Evolutionary conservation across 2,329 filamentous ascomycete genomes (phyloP), one percentile per base, ranked within the genome.

Genomic region (Aspergillus pseudoterreus): DNA sequence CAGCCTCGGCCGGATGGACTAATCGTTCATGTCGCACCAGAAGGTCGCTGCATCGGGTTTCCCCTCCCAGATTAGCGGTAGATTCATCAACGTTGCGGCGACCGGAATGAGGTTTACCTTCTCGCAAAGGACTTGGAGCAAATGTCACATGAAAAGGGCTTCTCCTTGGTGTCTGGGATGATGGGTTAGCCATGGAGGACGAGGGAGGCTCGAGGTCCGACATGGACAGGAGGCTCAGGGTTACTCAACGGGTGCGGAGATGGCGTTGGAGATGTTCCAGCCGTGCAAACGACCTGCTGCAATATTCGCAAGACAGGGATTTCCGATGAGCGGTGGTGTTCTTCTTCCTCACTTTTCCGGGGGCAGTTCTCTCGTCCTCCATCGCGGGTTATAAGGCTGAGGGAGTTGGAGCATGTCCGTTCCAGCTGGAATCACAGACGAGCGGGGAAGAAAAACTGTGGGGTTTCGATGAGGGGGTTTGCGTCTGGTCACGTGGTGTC

Each of bases 251-350:
- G 58, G 75, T 77, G 68, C 75, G 72, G 68, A 77, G 74, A 71
- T 77, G 75, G 59, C 75, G 71, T 70, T 77, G 75, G 62, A 77
- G 73, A 68, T 77, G 75, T 64, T 77, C 75, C 56, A 77, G 61
- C 46, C 75, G 72, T 50, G 74, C 74, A 63, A 77, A 77, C 36
- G 74, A 71, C 56, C 75, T 65, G 59, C 72, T 74, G 63, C 74
- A 77, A 57, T 76, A 75, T 62, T 75, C 74, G 61, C 75, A 77
- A 22, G 72, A 72, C 41, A 77, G 60, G 11, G 75, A 75, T 62
- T 76, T 77, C 52, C 72, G 71, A 61, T 75, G 71, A 46, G 70
- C 61, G 38, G 67, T 55, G 41, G 68, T 59, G 48, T 58, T 58
- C 61, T 74, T 75, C 66, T 74, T 74, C 63, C 69, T 72, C 33